A percentile compares a stretch with the other conserved stretches of the same genome.
These are phyloP conservation scores for Suaeda aralocaspica DNA, from an alignment of 148 eudicot genomes.

Conservation along the genomic window DNA sequence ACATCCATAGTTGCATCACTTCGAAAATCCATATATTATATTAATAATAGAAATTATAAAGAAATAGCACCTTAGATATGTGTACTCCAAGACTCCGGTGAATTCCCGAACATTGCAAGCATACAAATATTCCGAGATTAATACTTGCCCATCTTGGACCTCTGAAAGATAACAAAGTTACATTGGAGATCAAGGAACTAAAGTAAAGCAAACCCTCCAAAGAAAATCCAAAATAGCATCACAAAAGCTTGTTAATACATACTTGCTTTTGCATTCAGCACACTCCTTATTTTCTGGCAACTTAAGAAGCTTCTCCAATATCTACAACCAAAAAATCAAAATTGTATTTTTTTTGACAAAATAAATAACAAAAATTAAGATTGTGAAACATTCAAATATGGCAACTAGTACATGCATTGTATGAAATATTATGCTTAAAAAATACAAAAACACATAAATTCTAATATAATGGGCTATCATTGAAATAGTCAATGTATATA, in stretches of 20 bases:
- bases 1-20: background rate
- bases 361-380: background rate
- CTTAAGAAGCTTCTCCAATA: slow-evolving; percentile 65
- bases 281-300: slow-evolving; percentile 73
- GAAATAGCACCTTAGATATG: slow-evolving; percentile 59
- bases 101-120: slow-evolving; percentile 71
- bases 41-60: background rate
- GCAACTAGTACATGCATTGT: no score
- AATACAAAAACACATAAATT: background rate
- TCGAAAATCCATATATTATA: background rate
- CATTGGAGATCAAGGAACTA: background rate
- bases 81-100: slow-evolving; percentile 80
- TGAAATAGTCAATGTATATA: no score
- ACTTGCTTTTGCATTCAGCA: slow-evolving; percentile 79
- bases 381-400: background rate
- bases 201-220: slow-evolving; percentile 7
- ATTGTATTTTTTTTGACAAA: background rate
- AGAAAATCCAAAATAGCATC: background rate
- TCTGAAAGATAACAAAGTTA: slow-evolving; percentile 32
- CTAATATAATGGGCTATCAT: no score
- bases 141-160: slow-evolving; percentile 90
- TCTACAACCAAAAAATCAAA: slow-evolving; percentile 34
- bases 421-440: no score
- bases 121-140: slow-evolving; percentile 71
- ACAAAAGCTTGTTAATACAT: slow-evolving; percentile 20